Evolutionary conservation across 805 yeast species (phyloP).

Genomic region (Naumovozyma castellii): DNA sequence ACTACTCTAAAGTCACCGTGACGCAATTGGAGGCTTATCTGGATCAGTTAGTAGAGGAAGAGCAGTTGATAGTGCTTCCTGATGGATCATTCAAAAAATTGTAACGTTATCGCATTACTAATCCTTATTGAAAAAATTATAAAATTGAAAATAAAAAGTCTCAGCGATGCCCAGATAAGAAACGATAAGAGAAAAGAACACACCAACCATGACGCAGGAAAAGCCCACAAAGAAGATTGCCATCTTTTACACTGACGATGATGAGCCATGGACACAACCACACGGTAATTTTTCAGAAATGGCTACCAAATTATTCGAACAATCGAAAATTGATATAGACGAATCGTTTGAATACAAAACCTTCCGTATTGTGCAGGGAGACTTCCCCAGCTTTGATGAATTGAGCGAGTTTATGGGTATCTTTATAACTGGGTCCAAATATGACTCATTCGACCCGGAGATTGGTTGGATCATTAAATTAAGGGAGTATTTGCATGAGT

Average conservation of each 20-base stretch:
- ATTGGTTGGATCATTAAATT: constrained; percentile 35
- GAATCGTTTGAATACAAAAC: constrained; percentile 10
- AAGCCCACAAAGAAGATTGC: constrained; percentile 11
- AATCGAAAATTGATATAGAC: constrained; percentile 6
- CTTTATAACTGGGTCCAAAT: constrained; percentile 40
- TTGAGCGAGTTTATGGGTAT: constrained; percentile 28
- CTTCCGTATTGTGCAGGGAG: constrained; percentile 11
- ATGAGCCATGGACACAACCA: constrained; percentile 15
- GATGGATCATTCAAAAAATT: constrained; percentile 12
- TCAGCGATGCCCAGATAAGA: not conserved
- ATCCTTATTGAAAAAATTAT: not conserved
- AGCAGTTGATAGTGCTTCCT: constrained; percentile 6
- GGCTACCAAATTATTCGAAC: constrained; percentile 15
- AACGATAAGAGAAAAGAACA: no score
- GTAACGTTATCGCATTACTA: not conserved
- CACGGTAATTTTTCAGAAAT: constrained; percentile 24
- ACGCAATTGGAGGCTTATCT: constrained; percentile 11
- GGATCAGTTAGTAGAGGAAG: constrained; percentile 13
- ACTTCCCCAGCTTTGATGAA: constrained; percentile 20
- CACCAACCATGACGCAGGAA: not conserved
- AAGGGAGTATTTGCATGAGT: constrained; percentile 28
- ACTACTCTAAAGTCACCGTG: constrained; percentile 9
- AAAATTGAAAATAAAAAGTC: no score
- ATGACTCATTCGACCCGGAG: constrained; percentile 35
- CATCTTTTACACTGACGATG: constrained; percentile 21